Percentiles rank a stretch among this genome's conserved stretches.
These are phyloP conservation scores for Lasiosphaeria hispida DNA, from an alignment of 495 filamentous ascomycete genomes.

Conservation along the genomic window DNA sequence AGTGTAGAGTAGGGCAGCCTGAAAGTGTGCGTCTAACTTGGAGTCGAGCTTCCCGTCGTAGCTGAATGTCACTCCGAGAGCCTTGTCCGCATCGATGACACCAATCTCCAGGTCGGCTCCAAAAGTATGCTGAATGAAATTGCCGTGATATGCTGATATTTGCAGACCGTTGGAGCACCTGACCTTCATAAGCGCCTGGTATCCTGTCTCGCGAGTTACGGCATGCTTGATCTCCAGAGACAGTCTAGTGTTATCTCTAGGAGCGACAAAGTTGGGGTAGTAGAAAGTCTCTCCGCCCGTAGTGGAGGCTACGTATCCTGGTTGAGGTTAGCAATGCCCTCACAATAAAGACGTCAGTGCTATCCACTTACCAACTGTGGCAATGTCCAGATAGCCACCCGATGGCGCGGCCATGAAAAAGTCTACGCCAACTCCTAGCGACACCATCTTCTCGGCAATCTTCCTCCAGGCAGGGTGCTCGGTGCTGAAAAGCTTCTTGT, in stretches of 20 bases:
- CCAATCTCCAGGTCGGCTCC: slow-evolving; percentile 96
- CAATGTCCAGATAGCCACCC: slow-evolving; percentile 89
- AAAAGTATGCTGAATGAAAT: slow-evolving; percentile 92
- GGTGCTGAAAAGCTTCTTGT: slow-evolving; percentile 87
- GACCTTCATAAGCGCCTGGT: slow-evolving; percentile 97
- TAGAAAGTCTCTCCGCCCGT: slow-evolving; percentile 93
- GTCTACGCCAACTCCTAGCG: slow-evolving; percentile 83
- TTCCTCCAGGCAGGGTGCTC: slow-evolving; percentile 85
- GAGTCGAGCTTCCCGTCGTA: slow-evolving; percentile 97
- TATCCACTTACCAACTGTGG: slow-evolving; percentile 74
- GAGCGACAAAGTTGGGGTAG: slow-evolving; percentile 91
- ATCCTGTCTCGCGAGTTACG: slow-evolving; percentile 89
- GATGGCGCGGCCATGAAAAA: slow-evolving; percentile 90
- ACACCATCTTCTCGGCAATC: slow-evolving; percentile 80
- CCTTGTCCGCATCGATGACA: slow-evolving; percentile 88
- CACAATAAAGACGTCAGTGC: neutral
- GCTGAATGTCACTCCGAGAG: slow-evolving; percentile 85
- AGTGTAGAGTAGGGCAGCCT: slow-evolving; percentile 91
- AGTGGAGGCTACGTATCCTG: slow-evolving; percentile 67
- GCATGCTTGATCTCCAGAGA: slow-evolving; percentile 81
- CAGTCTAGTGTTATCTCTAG: slow-evolving; percentile 80
- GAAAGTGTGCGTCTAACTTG: slow-evolving; percentile 97
- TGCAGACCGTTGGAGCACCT: slow-evolving; percentile 96
- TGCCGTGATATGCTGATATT: slow-evolving; percentile 89
- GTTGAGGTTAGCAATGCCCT: neutral